These are phyloP conservation scores for Termitomyces sp. DNA, from an alignment of 768 basidiomycete genomes.

Conservation along the genomic window DNA sequence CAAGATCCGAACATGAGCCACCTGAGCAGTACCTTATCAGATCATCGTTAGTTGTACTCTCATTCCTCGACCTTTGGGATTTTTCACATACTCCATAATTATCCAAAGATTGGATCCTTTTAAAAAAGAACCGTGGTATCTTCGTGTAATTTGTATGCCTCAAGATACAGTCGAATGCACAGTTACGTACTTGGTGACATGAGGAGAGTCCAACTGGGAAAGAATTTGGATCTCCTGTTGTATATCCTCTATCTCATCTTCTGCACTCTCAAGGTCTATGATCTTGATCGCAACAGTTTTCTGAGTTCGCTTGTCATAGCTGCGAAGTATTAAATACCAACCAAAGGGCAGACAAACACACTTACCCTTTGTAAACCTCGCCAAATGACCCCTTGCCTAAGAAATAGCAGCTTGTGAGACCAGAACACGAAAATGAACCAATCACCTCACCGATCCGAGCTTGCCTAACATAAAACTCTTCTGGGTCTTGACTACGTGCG, in stretches of 20 bases:
- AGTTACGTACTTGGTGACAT: constrained; percentile 84
- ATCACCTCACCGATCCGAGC: constrained; percentile 85
- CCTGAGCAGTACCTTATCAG: constrained; percentile 85
- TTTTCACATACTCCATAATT: constrained; percentile 81
- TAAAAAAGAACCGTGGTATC: constrained; percentile 95
- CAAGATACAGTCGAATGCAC: neutral
- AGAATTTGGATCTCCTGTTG: constrained; percentile 99
- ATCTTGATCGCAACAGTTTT: constrained; percentile 99
- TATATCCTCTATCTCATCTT: constrained; percentile 99
- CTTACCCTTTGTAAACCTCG: constrained; percentile 97
- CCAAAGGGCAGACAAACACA: constrained; percentile 6
- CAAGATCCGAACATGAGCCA: constrained; percentile 95
- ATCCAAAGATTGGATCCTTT: constrained; percentile 98
- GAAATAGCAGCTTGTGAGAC: constrained; percentile 8
- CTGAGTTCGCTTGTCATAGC: constrained; percentile 93
- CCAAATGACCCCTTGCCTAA: constrained; percentile 97
- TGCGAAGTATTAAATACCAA: constrained; percentile 24
- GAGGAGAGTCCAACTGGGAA: constrained; percentile 91
- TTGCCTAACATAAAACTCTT: constrained; percentile 96
- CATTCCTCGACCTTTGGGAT: neutral
- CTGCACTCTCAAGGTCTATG: constrained; percentile 97
- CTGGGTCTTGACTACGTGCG: constrained; percentile 67
- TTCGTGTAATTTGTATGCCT: constrained; percentile 17
- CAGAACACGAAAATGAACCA: neutral
- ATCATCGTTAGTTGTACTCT: constrained; percentile 1